Conservation (phyloP, 2,329 filamentous ascomycete genomes). For the Aureobasidium sp. region DNA sequence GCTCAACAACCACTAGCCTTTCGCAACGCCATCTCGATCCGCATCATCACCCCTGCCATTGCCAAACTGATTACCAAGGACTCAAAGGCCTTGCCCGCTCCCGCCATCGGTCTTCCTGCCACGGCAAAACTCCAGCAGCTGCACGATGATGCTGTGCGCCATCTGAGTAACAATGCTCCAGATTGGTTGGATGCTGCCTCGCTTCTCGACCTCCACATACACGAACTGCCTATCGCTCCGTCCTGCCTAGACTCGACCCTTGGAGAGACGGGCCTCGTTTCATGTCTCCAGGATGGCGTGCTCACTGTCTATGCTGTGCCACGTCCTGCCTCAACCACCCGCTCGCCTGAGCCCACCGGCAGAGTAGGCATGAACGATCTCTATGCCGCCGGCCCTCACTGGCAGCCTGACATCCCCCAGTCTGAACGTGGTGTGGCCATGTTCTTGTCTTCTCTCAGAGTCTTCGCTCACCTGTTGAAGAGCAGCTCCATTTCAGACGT, state of each 20-base stretch:
- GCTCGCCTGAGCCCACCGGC: neutral
- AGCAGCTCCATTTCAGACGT: slow-evolving; percentile 18
- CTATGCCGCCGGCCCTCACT: slow-evolving; percentile 20
- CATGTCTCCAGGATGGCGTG: slow-evolving; percentile 17
- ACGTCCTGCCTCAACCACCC: slow-evolving; percentile 10
- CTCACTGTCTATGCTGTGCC: slow-evolving; percentile 24
- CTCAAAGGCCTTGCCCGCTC: slow-evolving; percentile 11
- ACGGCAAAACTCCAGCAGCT: slow-evolving; percentile 20
- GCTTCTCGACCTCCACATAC: slow-evolving; percentile 23
- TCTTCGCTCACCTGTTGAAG: slow-evolving; percentile 22
- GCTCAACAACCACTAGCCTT: neutral
- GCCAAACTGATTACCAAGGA: slow-evolving; percentile 13
- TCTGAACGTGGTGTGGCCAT: slow-evolving; percentile 27
- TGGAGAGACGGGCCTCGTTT: slow-evolving; percentile 15
- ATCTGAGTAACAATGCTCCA: slow-evolving; percentile 18
- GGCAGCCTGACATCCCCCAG: slow-evolving; percentile 22
- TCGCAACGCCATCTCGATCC: slow-evolving; percentile 16
- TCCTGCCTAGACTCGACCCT: slow-evolving; percentile 18
- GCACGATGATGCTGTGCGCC: slow-evolving; percentile 17
- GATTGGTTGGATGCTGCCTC: slow-evolving; percentile 8
- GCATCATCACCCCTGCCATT: slow-evolving; percentile 22
- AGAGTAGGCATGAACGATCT: slow-evolving; percentile 20
- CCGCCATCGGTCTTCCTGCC: slow-evolving; percentile 15
- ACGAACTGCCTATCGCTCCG: slow-evolving; percentile 22
- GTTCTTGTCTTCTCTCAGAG: slow-evolving; percentile 27